These are phyloP conservation scores for Candida xyloterini DNA, from an alignment of 805 yeast genomes.

Conservation along the genomic window DNA sequence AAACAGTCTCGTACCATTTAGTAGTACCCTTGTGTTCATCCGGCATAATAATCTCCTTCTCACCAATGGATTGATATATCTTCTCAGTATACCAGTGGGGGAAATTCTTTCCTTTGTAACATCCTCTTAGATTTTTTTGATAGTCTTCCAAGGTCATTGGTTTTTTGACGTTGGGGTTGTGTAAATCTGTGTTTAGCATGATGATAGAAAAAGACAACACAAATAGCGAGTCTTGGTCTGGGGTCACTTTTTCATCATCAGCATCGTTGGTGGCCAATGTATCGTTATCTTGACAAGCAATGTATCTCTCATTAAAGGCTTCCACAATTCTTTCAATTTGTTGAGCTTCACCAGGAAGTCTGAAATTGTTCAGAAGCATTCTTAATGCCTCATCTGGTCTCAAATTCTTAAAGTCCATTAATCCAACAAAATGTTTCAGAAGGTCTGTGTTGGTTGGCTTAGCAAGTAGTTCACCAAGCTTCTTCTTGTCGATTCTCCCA, in stretches of 20 bases:
- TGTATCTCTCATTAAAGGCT: slow-evolving; percentile 77
- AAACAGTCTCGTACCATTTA: slow-evolving; percentile 84
- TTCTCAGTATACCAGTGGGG: slow-evolving; percentile 81
- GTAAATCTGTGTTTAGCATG: slow-evolving; percentile 90
- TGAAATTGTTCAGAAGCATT: slow-evolving; percentile 71
- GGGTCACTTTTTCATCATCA: slow-evolving; percentile 48
- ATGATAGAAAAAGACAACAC: slow-evolving; percentile 88
- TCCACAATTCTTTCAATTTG: slow-evolving; percentile 93
- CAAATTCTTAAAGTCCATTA: slow-evolving; percentile 71
- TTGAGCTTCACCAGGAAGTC: slow-evolving; percentile 97
- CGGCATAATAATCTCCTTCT: slow-evolving; percentile 92
- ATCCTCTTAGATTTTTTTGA: slow-evolving; percentile 74
- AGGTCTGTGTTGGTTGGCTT: slow-evolving; percentile 65
- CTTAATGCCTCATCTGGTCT: slow-evolving; percentile 94
- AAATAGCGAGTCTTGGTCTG: slow-evolving; percentile 84
- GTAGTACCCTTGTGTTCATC: slow-evolving; percentile 95
- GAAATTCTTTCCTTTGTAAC: slow-evolving; percentile 71
- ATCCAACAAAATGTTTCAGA: slow-evolving; percentile 58
- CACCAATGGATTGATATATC: slow-evolving; percentile 76
- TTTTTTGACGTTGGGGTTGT: slow-evolving; percentile 86
- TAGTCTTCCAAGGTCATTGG: slow-evolving; percentile 90
- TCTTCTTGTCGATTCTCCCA: slow-evolving; percentile 80
- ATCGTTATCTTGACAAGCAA: slow-evolving; percentile 43
- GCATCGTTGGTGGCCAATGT: slow-evolving; percentile 11
- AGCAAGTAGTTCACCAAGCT: slow-evolving; percentile 81